Base-by-base conservation (phyloP, 768 basidiomycete species). In the Suillus subalutaceus region DNA sequence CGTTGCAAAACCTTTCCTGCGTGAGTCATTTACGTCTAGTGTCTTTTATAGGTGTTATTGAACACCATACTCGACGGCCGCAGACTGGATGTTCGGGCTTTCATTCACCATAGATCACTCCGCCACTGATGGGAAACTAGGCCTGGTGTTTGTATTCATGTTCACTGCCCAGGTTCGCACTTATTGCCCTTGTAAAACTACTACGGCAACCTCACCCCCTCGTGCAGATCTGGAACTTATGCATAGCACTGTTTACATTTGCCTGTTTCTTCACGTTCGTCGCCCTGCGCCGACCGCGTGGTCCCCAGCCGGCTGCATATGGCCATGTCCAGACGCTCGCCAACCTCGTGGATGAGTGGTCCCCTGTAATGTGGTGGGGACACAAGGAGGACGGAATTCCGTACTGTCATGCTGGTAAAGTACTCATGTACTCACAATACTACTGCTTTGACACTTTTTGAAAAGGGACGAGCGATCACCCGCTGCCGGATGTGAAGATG, bases 281-380 rank as follows among this genome's bases (percentile, higher is more conserved):
- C 37, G 72, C 67, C 7, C 53, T 72, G 18, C 30, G 37, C 41
- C 69, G 32, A 38, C 75, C 69, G 7, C 62, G 35, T 13, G 75
- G 76, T 3, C 68, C 73, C 0, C 78, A 79, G 43, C 78, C 75
- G 0, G 74, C 74, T 12, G 69, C 74, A 23, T 79, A 79, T 35
- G 76, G 78, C 3, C 75, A 79, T n/a, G 57, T 79, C 1, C 74
- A 78, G 56, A 79, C 75, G 18, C 70, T 79, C 15, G 76, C 73
- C 3, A 78, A 79, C 62, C 63, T 78, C 64, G 69, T 78, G 46
- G 79, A 79, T 61, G 78, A 79, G n/a, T 75, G 79, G 78, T 73
- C 74, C 16, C 66, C 70, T 1, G 73, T 66, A 5, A 74, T 77
- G 70, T 73, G 76, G 75, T 77, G 76, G 73, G 76, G 74, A n/a